phyloP scores from a whole-genome alignment of 2,329 filamentous ascomycete species.

The Pezizomycotina sp. region DNA sequence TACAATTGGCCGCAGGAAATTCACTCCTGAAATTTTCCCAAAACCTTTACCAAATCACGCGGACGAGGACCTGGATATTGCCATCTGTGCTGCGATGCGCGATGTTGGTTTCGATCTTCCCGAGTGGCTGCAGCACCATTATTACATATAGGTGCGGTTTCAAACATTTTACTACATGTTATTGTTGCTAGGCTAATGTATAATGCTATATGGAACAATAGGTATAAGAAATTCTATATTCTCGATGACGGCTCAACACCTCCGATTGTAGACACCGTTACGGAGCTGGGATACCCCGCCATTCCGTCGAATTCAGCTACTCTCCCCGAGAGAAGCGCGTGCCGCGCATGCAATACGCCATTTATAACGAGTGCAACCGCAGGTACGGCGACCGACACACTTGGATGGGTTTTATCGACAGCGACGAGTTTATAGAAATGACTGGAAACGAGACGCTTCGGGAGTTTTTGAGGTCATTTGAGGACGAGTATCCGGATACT shows the following conservation, averaged over 20 bases:
- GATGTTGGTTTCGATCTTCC: conserved; percentile 22
- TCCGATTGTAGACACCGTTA: conserved; percentile 20
- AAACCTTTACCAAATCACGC: too few relatives aligned
- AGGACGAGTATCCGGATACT: conserved; percentile 22
- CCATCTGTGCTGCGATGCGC: conserved; percentile 23
- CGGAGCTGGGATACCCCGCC: conserved; percentile 21
- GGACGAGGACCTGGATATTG: conserved; percentile 20
- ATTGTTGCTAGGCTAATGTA: too few relatives aligned
- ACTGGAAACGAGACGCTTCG: conserved; percentile 22
- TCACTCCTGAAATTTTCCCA: too few relatives aligned
- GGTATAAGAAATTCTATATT: conserved; percentile 25
- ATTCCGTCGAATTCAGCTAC: conserved; percentile 23
- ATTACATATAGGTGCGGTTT: too few relatives aligned
- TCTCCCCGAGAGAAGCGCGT: conserved; percentile 9
- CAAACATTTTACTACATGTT: too few relatives aligned
- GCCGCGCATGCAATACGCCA: conserved; percentile 16
- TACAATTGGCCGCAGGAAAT: too few relatives aligned
- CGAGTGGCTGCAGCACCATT: conserved; percentile 25
- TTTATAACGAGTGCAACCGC: conserved; percentile 23
- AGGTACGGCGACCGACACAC: conserved; percentile 24
- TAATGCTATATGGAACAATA: too few relatives aligned
- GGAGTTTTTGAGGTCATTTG: conserved; percentile 24
- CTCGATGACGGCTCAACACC: conserved; percentile 25
- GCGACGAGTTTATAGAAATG: conserved; percentile 28
- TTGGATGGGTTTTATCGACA: conserved; percentile 28